Base-by-base conservation (phyloP, 2,329 filamentous ascomycete genomes). In the Bipolaris cookei region DNA sequence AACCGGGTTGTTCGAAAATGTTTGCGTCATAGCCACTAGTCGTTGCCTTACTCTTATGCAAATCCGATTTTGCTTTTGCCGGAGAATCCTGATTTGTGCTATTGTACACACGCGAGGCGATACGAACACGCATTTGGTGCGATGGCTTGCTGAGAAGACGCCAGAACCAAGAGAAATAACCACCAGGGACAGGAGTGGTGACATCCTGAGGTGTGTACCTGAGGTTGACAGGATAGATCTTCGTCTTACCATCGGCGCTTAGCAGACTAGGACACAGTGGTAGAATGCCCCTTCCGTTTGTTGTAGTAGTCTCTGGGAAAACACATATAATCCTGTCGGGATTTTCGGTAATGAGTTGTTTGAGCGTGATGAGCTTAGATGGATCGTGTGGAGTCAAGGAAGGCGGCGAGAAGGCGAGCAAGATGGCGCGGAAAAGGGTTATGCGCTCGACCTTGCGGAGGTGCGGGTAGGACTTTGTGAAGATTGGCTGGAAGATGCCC, bases 401-500 rank as follows among this genome's bases (percentile, higher is more conserved):
- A 0, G 90, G 85, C 1, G 82, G 80, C 3, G 85, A 82, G 49
- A 97, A 88, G 2, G 92, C 90, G 60, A 88, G 86, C 18, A 88
- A 70, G 46, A 96, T 87, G 46, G 93, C 92, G 67, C 86, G 81
- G 41, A 92, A 81, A 4, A 98, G 86, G 3, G 90, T 89, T 44
- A 98, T 86, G 43, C 84, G 89, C 67, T 89, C 87, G 23, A 99
- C 90, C 57, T 88, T 85, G 44, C 86, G 84, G 3, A 87, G 89
- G 58, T 83, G 81, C 0, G 93, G 92, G 76, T 92, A 97, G 0
- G 90, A 91, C 43, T 90, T 82, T 10, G 92, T 96, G 79, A 99
- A 98, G 74, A 99, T 84, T 2, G 95, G 95, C 74, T 97, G 92
- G 81, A 98, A 99, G 71, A 98, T 92, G 62, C 92, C 93, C 58